Base-by-base conservation (phyloP, 257 asterid genomes). In the Przewalskia tangutica region DNA sequence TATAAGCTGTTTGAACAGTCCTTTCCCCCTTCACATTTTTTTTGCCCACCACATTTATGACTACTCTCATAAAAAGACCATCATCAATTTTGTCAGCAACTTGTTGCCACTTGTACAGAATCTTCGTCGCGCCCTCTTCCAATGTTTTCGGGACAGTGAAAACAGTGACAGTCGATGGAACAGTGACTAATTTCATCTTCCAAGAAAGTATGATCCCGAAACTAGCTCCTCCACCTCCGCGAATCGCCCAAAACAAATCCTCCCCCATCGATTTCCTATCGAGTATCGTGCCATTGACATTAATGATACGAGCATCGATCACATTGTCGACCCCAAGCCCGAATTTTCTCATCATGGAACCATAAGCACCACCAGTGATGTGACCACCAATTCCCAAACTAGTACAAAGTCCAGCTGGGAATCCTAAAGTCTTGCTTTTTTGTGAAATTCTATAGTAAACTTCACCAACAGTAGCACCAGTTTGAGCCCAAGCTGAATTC, bases 141-240 rank as follows among this genome's bases (percentile, higher is more conserved):
- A 34, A 1, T 23, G 55, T 77, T 77, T 34, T 77, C 13, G 51
- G 8, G 55, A 77, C 50, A 60, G 50, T 53, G 66, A 77, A 77
- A 36, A 5, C 16, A 38, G 81, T 77, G 64, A 77, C 81, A 54
- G 2, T 1, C 7, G 64, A 58, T 58, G 81, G 70, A 54, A 77
- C 55, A 55, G 34, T 60, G 8, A 77, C 68, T 27, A 77, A 36
- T 38, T 77, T 42, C 27, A 77, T 6, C 6, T 77, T 77, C 81
- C 81, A 77, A n/a, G 81, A 54, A 17, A 77, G 81, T 54, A 77
- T 60, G 53, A 77, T 23, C 34, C 81, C 81, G 7, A 77, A 77
- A 32, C 67, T 77, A 54, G 50, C 53, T 42, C 81, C 81, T 34
- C 81, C 81, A 14, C 81, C 81, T 14, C 81, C 70, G 0, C 81